Percentiles rank a stretch among this genome's conserved stretches.
Conservation (phyloP, 805 yeast genomes). For the Sporopachydermia quercuum region DNA sequence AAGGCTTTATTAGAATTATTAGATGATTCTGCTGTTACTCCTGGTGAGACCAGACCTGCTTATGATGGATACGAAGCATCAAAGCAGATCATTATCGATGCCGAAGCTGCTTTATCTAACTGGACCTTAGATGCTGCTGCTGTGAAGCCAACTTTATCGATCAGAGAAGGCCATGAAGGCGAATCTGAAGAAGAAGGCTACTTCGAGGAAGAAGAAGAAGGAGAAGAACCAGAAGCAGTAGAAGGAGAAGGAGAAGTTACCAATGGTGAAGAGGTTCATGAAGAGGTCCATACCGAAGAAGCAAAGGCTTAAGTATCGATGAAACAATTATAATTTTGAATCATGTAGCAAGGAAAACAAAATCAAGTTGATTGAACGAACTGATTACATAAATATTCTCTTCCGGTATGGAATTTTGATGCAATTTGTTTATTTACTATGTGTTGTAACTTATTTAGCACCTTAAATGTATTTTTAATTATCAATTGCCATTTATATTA, state of each 20-base stretch:
- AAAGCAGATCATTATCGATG: conserved; percentile 74
- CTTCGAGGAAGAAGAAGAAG: conserved; percentile 29
- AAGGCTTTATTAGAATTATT: conserved; percentile 70
- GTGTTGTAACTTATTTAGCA: no score
- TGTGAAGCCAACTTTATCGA: conserved; percentile 67
- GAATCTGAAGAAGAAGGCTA: conserved; percentile 40
- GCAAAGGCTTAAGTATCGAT: background rate
- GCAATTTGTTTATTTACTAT: no score
- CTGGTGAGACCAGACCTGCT: conserved; percentile 85
- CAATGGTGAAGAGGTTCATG: no score
- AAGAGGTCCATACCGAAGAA: background rate
- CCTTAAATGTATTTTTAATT: no score
- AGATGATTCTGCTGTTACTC: conserved; percentile 77
- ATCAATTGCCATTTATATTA: no score
- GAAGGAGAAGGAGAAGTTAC: conserved; percentile 20
- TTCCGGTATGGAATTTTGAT: no score
- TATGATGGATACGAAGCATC: conserved; percentile 84
- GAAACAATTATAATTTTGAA: background rate
- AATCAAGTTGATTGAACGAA: no score
- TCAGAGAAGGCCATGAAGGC: conserved; percentile 30
- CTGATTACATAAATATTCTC: no score
- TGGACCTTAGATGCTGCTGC: conserved; percentile 79
- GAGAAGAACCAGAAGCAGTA: conserved; percentile 40
- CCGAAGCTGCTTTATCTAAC: conserved; percentile 67
- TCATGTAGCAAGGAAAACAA: no score